Base-by-base conservation (phyloP, 768 basidiomycete genomes). In the Glaciozyma martinii region DNA sequence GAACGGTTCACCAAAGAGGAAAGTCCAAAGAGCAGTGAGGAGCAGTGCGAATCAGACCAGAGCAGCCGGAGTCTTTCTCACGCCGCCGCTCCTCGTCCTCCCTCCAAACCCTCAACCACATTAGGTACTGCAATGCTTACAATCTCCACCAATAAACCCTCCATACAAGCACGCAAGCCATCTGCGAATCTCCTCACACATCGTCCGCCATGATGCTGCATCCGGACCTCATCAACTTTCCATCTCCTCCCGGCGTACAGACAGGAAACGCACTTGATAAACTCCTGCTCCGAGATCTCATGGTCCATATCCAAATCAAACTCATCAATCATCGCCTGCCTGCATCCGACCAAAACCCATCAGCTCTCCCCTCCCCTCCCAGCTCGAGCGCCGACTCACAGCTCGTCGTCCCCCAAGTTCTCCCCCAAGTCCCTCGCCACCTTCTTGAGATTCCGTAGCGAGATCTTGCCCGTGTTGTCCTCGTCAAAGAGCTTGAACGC, bases 261-360 rank as follows among this genome's bases (percentile, higher is more conserved):
- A n/a, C 32, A 47, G 59, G 15, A 33, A 30, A 33, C 32, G 37
- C 59, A 67, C 70, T 62, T 67, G 54, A 74, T 70, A 79, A 99
- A 98, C 77, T 99, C 95, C 74, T 89, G 85, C 75, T 93, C 88
- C 74, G 85, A 92, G 76, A 98, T 98, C 79, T 94, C 94, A 33
- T 93, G 92, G 71, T 99, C 95, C 76, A 91, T 87, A 79, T 99
- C 95, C 30, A 99, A 84, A 77, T 99, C 95, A 75, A 99, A 99
- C 78, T 99, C 95, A 73, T 99, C 95, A 74, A 99, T 99, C 95
- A 99, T 99, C 29, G 95, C 95, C 85, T 97, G 92, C 71, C 94
- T 97, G 71, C 71, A 43, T 18, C 29, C 27, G 9, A 13, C 5
- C 37, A 25, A 25, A 43, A 6, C 27, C 25, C 40, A 29, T 55